Evolutionary conservation across 2,329 filamentous ascomycete genomes (phyloP).

Genomic region (Ophiocordyceps robertsii): DNA sequence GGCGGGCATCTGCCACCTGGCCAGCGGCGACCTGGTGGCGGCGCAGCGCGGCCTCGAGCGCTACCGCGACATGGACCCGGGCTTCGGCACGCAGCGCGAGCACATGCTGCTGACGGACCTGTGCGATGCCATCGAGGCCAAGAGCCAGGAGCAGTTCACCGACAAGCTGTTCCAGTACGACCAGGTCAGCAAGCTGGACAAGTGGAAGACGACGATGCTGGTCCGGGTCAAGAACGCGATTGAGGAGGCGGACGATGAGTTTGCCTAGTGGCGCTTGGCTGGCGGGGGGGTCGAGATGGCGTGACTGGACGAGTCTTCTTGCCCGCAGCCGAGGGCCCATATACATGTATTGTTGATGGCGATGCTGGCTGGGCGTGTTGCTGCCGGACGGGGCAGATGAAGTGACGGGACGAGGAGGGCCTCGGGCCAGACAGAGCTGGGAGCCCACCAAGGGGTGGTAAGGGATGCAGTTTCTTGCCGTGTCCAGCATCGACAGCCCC

Average conservation of each 20-base stretch:
- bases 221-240: constrained; percentile 75
- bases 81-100: constrained; percentile 67
- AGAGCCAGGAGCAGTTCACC: constrained; percentile 70
- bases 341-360: no score
- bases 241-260: constrained; percentile 38
- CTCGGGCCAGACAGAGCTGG: no score
- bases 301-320: no score
- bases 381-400: no score
- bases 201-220: constrained; percentile 88
- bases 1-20: constrained; percentile 80
- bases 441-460: no score
- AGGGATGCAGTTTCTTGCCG: no score
- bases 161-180: constrained; percentile 84
- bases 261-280: constrained; percentile 17
- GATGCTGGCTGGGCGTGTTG: no score
- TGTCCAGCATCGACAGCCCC: no score
- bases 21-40: constrained; percentile 60
- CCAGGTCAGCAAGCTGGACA: constrained; percentile 84
- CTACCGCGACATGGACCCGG: constrained; percentile 68
- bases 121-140: constrained; percentile 57
- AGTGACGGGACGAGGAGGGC: no score
- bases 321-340: no score
- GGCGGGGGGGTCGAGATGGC: no score
- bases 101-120: constrained; percentile 70
- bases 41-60: constrained; percentile 67